A percentile compares a stretch with the other conserved stretches of the same genome.
phyloP scores from a whole-genome alignment of 1,284 basidiomycete genomes.

The Garcileccinum viscosum region DNA sequence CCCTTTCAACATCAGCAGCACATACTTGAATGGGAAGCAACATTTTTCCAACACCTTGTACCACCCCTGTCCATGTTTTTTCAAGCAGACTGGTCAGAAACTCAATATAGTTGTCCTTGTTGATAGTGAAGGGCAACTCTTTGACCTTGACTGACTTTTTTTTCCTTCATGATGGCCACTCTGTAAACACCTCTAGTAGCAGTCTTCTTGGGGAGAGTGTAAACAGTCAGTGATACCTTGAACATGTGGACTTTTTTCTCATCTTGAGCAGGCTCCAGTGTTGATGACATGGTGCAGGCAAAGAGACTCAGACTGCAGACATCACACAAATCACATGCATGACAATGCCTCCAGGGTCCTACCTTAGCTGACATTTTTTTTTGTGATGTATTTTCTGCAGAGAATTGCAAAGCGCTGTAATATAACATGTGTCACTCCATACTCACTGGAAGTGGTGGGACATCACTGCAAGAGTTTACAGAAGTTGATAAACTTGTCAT shows the following conservation, averaged over 20 bases:
- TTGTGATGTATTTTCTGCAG: neutral
- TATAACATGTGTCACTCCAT: neutral
- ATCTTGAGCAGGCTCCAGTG: neutral
- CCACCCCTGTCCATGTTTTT: neutral
- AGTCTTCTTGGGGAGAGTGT: neutral
- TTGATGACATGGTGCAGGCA: neutral
- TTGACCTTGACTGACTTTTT: slow-evolving; percentile 2
- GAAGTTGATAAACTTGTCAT: neutral
- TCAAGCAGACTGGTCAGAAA: neutral
- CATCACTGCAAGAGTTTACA: neutral
- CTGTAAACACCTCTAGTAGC: neutral
- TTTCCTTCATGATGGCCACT: neutral
- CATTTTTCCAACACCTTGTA: neutral
- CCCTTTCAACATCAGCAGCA: neutral
- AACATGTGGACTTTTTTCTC: slow-evolving; percentile 1
- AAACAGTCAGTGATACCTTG: neutral
- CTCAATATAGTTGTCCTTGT: neutral
- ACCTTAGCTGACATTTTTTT: neutral
- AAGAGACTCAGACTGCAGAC: neutral
- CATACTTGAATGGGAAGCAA: neutral
- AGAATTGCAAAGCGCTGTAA: neutral
- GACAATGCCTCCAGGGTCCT: neutral
- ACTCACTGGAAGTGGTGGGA: neutral
- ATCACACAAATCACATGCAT: neutral
- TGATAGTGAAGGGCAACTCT: neutral